Evolutionary conservation across 805 yeast species (phyloP), one percentile per base, ranked within the genome.

Genomic region (Suhomyces pyralidae): DNA sequence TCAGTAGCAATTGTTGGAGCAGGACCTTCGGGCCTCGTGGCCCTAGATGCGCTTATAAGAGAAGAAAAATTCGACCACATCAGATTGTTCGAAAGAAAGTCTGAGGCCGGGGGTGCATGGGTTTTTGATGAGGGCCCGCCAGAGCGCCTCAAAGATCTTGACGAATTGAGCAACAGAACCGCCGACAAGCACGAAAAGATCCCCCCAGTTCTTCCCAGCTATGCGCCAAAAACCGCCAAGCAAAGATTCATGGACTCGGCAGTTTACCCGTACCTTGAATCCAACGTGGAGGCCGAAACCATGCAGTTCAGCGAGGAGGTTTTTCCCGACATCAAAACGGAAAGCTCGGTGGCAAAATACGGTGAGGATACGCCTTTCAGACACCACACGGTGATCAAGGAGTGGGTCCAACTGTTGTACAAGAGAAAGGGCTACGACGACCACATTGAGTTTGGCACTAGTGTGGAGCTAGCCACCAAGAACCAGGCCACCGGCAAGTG

Each of bases 381-480:
- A 20, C 65, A 58, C 49, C 57, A 58, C 44, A 49, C 46, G 3
- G 51, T 52, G 19, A 55, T 62, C 30, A 59, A 60, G 48, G 49
- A 49, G 9, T 63, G 64, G 62, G 45, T 61, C 38, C 62, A 61
- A 47, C 58, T 51, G 36, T 47, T 60, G 47, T 60, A 61, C 50
- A 61, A 61, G 46, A 51, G 49, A 6, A 61, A 60, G 46, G 62
- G 60, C 15, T 54, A 60, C 46, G 63, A 61, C 19, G 65, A 64
- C 46, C 56, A 58, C 26, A 44, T 69, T 2, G 54, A 52, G 5
- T 56, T 61, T 32, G 51, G 55, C 28, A 65, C 71, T 8, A 61
- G 67, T 2, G 69, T 68, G 14, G 73, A 69, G 43, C 57, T 63
- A 45, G 67, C 65, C 19, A 53, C 55, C 46, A 63, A 68, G 25